Conservation (phyloP, 345 rosid genomes). For the Hevea brasiliensis region DNA sequence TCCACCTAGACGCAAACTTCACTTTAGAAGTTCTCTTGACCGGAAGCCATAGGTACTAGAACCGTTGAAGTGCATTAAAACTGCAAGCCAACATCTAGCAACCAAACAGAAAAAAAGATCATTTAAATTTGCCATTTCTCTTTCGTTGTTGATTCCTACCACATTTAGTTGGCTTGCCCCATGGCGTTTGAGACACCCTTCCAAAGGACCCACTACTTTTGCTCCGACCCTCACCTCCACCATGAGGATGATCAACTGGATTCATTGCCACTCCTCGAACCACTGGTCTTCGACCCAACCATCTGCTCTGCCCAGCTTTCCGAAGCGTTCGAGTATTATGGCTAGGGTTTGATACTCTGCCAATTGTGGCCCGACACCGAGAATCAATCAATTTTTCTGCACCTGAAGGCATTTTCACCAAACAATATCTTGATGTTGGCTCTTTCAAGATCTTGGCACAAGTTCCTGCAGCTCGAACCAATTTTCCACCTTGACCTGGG, state of each 20-base stretch:
- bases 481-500: conserved; percentile 82
- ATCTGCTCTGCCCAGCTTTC: conserved; percentile 85
- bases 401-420: conserved; percentile 76
- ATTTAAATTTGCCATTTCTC: neutral
- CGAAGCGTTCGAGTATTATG: conserved; percentile 60
- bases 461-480: conserved; percentile 85
- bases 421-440: conserved; percentile 50
- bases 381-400: conserved; percentile 60
- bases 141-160: conserved; percentile 33
- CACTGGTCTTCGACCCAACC: conserved; percentile 79
- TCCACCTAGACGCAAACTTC: no score
- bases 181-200: conserved; percentile 63
- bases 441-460: conserved; percentile 82
- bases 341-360: conserved; percentile 66
- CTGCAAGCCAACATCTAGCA: neutral
- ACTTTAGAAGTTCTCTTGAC: neutral
- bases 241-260: conserved; percentile 94
- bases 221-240: conserved; percentile 94
- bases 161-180: conserved; percentile 90
- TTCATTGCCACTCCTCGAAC: conserved; percentile 89
- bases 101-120: neutral
- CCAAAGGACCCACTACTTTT: conserved; percentile 78
- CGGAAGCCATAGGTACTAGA: neutral
- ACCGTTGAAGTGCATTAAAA: neutral
- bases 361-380: conserved; percentile 72